A percentile compares a stretch with the other conserved stretches of the same genome.
Evolutionary conservation across 805 yeast species (phyloP).

Genomic region (Barnettozyma sucrosica): DNA sequence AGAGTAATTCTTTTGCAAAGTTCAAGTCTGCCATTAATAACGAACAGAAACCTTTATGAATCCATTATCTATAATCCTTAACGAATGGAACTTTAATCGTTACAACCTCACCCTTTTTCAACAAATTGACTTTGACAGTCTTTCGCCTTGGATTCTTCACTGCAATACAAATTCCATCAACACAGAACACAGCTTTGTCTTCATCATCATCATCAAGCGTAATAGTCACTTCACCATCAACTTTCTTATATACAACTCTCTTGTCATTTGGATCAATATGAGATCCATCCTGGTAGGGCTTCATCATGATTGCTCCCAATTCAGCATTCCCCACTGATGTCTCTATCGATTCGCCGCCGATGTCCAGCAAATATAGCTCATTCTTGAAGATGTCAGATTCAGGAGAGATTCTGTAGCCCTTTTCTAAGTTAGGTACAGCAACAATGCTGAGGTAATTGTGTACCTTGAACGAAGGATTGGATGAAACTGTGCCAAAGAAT

Average conservation of each 20-base stretch:
- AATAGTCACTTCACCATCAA: conserved; percentile 3
- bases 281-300: conserved; percentile 19
- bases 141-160: conserved; percentile 20
- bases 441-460: conserved; percentile 16
- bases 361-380: conserved; percentile 16
- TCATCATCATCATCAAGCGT: conserved; percentile 14
- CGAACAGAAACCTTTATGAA: neutral
- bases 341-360: conserved; percentile 8
- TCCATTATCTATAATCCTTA: too few species aligned
- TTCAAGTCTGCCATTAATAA: conserved; percentile 5
- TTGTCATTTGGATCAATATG: conserved; percentile 11
- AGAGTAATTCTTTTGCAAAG: conserved; percentile 5
- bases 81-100: neutral
- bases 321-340: conserved; percentile 6
- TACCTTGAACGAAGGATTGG: neutral
- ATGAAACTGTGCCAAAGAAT: neutral
- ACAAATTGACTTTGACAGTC: conserved; percentile 9
- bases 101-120: conserved; percentile 4
- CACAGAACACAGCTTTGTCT: conserved; percentile 14
- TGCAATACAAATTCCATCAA: conserved; percentile 20
- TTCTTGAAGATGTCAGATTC: conserved; percentile 12
- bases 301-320: conserved; percentile 9
- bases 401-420: conserved; percentile 22
- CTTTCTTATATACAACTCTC: conserved; percentile 8
- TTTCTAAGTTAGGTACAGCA: conserved; percentile 20